Percentiles rank a stretch among this genome's conserved stretches.
These are phyloP conservation scores for Microthyrium microscopicum DNA, from an alignment of 2,329 filamentous ascomycete species.

Conservation along the genomic window DNA sequence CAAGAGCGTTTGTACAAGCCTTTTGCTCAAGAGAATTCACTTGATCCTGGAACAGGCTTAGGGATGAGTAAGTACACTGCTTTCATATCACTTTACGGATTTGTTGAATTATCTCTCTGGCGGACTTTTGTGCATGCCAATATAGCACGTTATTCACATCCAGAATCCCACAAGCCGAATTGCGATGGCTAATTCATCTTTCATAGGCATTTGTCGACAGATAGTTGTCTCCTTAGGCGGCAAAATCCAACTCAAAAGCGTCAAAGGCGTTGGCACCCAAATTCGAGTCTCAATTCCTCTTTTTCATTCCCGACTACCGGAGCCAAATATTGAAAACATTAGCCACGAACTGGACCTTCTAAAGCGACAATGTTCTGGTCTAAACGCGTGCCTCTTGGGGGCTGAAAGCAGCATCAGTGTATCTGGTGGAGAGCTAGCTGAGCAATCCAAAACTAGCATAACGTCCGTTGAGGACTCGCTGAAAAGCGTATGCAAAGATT, in stretches of 20 bases:
- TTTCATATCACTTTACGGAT: too few species aligned
- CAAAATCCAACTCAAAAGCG: slow-evolving; percentile 2
- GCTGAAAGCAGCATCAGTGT: too few species aligned
- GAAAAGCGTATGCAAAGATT: neutral
- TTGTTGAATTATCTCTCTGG: too few species aligned
- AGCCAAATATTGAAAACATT: neutral
- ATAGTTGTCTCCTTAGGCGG: slow-evolving; percentile 4
- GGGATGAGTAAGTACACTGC: slow-evolving; percentile 2
- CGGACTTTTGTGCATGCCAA: too few species aligned
- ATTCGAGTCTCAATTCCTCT: neutral
- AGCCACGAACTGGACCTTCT: neutral
- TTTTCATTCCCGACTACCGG: neutral
- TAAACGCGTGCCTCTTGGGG: slow-evolving; percentile 3
- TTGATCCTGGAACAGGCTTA: slow-evolving; percentile 7
- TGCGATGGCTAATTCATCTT: too few species aligned
- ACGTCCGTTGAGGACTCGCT: neutral
- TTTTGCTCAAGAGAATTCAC: slow-evolving; percentile 6
- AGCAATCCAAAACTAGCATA: slow-evolving; percentile 3
- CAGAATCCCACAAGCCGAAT: too few species aligned
- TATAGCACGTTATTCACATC: too few species aligned
- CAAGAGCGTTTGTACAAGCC: slow-evolving; percentile 5
- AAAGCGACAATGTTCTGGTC: neutral
- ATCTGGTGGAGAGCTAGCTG: too few species aligned
- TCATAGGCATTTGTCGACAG: slow-evolving; percentile 4
- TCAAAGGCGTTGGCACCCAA: slow-evolving; percentile 4